A percentile compares a stretch with the other conserved stretches of the same genome.
Conservation (phyloP, 2,329 filamentous ascomycete species). For the Boeremia exigua region DNA sequence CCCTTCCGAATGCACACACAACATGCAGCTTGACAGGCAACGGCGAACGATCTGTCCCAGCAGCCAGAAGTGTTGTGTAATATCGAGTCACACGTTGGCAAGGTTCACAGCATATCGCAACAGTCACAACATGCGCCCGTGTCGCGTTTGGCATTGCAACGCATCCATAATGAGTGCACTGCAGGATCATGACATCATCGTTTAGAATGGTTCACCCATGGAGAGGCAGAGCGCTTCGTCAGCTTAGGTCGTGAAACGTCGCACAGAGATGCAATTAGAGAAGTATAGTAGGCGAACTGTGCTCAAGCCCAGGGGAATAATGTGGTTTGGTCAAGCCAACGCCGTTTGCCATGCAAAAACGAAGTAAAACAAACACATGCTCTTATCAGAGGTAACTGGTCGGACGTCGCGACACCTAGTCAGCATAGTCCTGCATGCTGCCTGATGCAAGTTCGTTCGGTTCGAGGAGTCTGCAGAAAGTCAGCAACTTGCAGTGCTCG, state of each 20-base stretch:
- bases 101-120: not conserved
- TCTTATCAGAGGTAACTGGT: not conserved
- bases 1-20: not conserved
- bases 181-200: slow-evolving; percentile 11
- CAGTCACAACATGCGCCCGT: not conserved
- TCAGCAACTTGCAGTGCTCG: slow-evolving; percentile 20
- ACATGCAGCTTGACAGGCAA: slow-evolving; percentile 9
- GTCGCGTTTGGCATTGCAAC: not conserved
- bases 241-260: slow-evolving; percentile 3
- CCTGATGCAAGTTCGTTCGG: slow-evolving; percentile 43
- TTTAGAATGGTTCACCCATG: not conserved
- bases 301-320: slow-evolving; percentile 33
- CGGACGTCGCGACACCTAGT: slow-evolving; percentile 23
- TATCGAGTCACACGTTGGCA: slow-evolving; percentile 4
- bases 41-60: slow-evolving; percentile 8
- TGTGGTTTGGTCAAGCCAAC: slow-evolving; percentile 28
- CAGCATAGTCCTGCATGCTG: slow-evolving; percentile 38
- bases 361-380: slow-evolving; percentile 4
- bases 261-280: slow-evolving; percentile 14
- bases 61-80: not conserved
- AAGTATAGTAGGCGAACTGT: slow-evolving; percentile 18
- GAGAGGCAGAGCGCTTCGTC: not conserved
- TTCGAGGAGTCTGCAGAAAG: slow-evolving; percentile 39
- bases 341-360: slow-evolving; percentile 40
- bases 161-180: not conserved